Base-by-base conservation (phyloP, 78 protist genomes). In the Dictyostelium intermedium region DNA sequence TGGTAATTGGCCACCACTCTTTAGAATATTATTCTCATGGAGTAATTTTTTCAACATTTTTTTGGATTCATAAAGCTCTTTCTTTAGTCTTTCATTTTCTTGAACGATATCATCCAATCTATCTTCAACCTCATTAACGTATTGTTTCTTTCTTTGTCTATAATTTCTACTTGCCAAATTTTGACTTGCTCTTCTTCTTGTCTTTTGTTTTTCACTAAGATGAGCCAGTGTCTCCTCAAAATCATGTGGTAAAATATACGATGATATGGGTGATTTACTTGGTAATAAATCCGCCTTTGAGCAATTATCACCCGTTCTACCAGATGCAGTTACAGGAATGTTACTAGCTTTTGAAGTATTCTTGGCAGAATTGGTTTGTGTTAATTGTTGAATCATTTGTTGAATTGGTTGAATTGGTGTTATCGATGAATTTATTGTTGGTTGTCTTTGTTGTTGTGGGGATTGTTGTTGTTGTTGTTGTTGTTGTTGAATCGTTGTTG, bases 101-200 rank as follows among this genome's bases (percentile, higher is more conserved):
- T 39, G 69, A n/a, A 37, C 82, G 6, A 79, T 25, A n/a, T 20
- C 82, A 41, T 87, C 93, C 27, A 87, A 16, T 18, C 70, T 77
- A 6, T 20, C 47, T 23, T 87, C 93, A 18, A 87, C 56, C 3
- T 87, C 93, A 27, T 30, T 18, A 1, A 87, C 39, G 30, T 87
- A 87, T 34, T 45, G 80, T 32, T 87, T 87, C 85, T 87, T 87
- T 79, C 93, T 77, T 79, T 87, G 93, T 63, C 93, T 32, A n/a
- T 87, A 87, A 37, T 87, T 87, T 61, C 93, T 87, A 45, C 86
- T 79, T 39, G 93, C 93, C 14, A 79, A 34, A 45, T 87, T 87
- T 45, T 87, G 93, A 32, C 85, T 79, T 37, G 93, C 93, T 66
- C 93, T 87, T 87, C 93, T 77, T 79, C 93, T 50, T 27, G 69